A percentile compares a stretch with the other conserved stretches of the same genome.
phyloP scores from a whole-genome alignment of 2,329 filamentous ascomycete genomes.

The Clarireedia hainanense region DNA sequence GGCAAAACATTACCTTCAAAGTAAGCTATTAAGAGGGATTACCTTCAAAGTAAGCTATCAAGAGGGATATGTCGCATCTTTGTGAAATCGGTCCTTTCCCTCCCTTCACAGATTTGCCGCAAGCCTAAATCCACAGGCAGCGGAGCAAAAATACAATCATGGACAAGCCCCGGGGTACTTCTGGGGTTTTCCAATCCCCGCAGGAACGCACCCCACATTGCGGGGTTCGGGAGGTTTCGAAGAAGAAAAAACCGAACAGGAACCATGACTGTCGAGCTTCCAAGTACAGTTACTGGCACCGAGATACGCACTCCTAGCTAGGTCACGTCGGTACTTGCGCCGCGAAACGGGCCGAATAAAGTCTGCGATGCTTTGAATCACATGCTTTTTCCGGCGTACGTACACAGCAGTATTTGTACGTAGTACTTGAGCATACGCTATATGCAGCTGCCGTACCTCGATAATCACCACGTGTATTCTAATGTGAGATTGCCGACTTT shows the following conservation, averaged over 20 bases:
- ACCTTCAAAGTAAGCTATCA: no score
- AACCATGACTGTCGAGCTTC: not conserved
- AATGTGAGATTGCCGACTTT: no score
- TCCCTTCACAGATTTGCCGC: not conserved
- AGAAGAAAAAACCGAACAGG: not conserved
- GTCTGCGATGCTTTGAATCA: not conserved
- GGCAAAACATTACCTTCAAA: no score
- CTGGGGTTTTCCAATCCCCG: not conserved
- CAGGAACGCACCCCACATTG: not conserved
- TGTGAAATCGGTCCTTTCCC: not conserved
- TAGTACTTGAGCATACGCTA: no score
- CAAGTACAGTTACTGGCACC: not conserved
- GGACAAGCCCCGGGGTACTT: not conserved
- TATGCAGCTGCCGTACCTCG: no score
- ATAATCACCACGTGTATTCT: no score
- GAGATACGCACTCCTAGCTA: not conserved
- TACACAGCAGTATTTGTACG: no score
- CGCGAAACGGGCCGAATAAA: not conserved
- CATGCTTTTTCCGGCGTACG: not conserved
- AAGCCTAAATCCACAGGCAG: not conserved
- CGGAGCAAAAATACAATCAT: not conserved
- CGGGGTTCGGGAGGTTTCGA: not conserved
- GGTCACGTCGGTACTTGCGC: not conserved
- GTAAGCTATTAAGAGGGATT: not conserved
- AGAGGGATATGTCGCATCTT: not conserved